Evolutionary conservation across 768 basidiomycete genomes (phyloP).

Genomic region (Mycena alexandri): DNA sequence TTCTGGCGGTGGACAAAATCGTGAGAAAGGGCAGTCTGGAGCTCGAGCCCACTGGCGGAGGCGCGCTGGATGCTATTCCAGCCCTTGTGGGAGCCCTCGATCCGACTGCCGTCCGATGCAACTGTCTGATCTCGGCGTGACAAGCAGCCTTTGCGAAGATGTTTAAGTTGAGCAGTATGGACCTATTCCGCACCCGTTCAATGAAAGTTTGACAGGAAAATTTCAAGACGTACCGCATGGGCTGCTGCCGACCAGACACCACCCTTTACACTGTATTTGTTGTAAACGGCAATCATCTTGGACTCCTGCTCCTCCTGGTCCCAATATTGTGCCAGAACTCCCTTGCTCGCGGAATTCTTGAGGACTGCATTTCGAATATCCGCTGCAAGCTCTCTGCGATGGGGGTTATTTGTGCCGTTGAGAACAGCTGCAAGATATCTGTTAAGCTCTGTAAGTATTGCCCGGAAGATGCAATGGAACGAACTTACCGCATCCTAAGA

Average conservation of each 20-base stretch:
- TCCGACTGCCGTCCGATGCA: conserved; percentile 17
- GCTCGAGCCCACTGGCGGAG: conserved; percentile 21
- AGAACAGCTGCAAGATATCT: conserved; percentile 18
- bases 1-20: conserved; percentile 13
- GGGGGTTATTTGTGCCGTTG: conserved; percentile 11
- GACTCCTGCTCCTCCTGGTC: conserved; percentile 13
- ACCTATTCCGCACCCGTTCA: too few species aligned
- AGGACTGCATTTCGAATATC: conserved; percentile 3
- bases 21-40: conserved; percentile 19
- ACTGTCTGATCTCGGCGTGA: conserved; percentile 15
- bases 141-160: conserved; percentile 22
- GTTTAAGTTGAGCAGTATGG: conserved; percentile 21
- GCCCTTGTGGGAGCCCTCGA: conserved; percentile 33
- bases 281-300: conserved; percentile 1
- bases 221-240: too few species aligned
- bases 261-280: neutral
- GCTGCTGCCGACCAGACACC: conserved; percentile 21
- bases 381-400: too few species aligned
- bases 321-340: conserved; percentile 17
- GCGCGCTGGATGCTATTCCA: conserved; percentile 32
- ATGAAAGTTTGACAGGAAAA: too few species aligned
- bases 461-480: too few species aligned
- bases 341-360: conserved; percentile 3
- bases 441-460: too few species aligned
- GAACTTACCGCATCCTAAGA: conserved; percentile 27